Conservation (phyloP, 768 basidiomycete genomes). For the Kondoa malvinella region DNA sequence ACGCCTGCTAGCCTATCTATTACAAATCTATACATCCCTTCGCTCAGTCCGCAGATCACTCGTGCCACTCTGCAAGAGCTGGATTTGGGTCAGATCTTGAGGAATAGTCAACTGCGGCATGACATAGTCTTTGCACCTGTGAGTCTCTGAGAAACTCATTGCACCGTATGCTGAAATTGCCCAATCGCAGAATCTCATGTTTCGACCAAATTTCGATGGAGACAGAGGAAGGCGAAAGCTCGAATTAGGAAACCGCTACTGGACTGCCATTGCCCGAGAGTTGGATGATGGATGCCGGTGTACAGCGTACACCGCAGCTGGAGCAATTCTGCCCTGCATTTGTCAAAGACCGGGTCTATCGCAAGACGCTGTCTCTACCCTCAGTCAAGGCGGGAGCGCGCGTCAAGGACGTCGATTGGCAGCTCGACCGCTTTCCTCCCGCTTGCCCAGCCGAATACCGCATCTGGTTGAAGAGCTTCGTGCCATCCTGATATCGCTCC, state of each 20-base stretch:
- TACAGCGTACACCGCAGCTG: constrained; percentile 41
- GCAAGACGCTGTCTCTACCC: constrained; percentile 38
- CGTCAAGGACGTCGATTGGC: background rate
- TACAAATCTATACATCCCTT: constrained; percentile 36
- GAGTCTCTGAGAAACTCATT: background rate
- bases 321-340: constrained; percentile 22
- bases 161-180: background rate
- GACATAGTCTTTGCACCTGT: constrained; percentile 25
- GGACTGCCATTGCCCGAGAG: constrained; percentile 63
- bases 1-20: background rate
- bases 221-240: constrained; percentile 49
- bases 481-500: constrained; percentile 25
- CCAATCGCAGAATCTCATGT: constrained; percentile 28
- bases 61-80: constrained; percentile 66
- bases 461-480: constrained; percentile 57
- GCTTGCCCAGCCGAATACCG: constrained; percentile 52
- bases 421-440: background rate
- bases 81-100: constrained; percentile 66
- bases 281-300: constrained; percentile 69
- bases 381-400: constrained; percentile 31
- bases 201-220: constrained; percentile 30
- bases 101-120: constrained; percentile 68
- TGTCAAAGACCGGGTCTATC: constrained; percentile 14
- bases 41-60: constrained; percentile 59
- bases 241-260: constrained; percentile 61